These are phyloP conservation scores for Leccinum olivaceopallidum DNA, from an alignment of 768 basidiomycete species.

Conservation along the genomic window DNA sequence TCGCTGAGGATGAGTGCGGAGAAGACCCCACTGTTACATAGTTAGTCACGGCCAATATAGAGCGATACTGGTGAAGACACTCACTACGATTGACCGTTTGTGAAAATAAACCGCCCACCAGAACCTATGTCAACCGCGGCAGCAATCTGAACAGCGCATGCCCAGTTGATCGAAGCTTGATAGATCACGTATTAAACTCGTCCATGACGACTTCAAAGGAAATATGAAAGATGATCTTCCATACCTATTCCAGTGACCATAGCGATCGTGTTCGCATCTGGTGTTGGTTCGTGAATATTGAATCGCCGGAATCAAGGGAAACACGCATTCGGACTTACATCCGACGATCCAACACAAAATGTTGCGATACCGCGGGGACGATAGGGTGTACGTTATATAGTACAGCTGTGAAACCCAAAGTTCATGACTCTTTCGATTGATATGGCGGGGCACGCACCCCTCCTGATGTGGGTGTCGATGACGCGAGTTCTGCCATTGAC, in stretches of 20 bases:
- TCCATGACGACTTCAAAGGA: neutral
- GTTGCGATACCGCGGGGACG: conserved; percentile 55
- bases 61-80: conserved; percentile 31
- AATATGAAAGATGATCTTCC: neutral
- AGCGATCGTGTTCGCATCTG: conserved; percentile 52
- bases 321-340: neutral
- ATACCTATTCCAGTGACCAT: conserved; percentile 40
- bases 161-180: conserved; percentile 63
- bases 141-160: conserved; percentile 59
- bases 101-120: conserved; percentile 36
- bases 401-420: conserved; percentile 41
- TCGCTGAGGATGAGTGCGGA: conserved; percentile 59
- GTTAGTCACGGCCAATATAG: conserved; percentile 31
- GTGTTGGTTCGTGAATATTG: neutral
- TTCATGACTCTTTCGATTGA: neutral
- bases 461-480: conserved; percentile 40
- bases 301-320: neutral
- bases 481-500: conserved; percentile 39
- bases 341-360: conserved; percentile 62
- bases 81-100: conserved; percentile 45
- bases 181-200: conserved; percentile 5
- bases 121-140: conserved; percentile 61
- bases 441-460: conserved; percentile 13
- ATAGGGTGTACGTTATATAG: conserved; percentile 62
- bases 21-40: conserved; percentile 55